Conservation (phyloP, 2,329 filamentous ascomycete genomes). For the Dactylellina sp. region DNA sequence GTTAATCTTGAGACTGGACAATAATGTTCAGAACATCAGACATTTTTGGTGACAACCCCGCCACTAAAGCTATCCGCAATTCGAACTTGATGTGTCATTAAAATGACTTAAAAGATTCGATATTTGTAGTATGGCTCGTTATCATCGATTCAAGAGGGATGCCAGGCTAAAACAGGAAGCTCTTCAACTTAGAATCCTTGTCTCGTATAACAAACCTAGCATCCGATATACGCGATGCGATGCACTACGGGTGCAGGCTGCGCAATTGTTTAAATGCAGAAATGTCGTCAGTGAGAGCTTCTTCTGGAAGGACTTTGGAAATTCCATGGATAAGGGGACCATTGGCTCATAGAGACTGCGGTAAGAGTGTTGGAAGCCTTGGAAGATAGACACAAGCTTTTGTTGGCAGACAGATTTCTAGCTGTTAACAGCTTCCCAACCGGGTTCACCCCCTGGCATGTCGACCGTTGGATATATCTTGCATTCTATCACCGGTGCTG, state of each 20-base stretch:
- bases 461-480: slow-evolving; percentile 20
- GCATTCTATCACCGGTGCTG: not conserved
- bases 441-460: slow-evolving; percentile 31
- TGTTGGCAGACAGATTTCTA: not conserved
- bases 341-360: slow-evolving; percentile 35
- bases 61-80: no score
- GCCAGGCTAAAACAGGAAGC: not conserved
- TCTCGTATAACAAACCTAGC: not conserved
- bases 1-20: no score
- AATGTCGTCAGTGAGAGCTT: slow-evolving; percentile 15
- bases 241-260: not conserved
- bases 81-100: not conserved
- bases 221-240: no score
- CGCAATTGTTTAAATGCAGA: not conserved
- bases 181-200: not conserved
- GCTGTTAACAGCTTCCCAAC: slow-evolving; percentile 42
- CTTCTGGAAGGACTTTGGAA: slow-evolving; percentile 48
- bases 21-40: no score
- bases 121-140: no score
- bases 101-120: not conserved
- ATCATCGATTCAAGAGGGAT: no score
- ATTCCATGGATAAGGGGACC: slow-evolving; percentile 37
- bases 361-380: slow-evolving; percentile 48
- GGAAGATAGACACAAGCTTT: slow-evolving; percentile 43
- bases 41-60: no score